These are phyloP conservation scores for Globisporangium paddicum DNA, from an alignment of 352 stramenopile species.

Conservation along the genomic window DNA sequence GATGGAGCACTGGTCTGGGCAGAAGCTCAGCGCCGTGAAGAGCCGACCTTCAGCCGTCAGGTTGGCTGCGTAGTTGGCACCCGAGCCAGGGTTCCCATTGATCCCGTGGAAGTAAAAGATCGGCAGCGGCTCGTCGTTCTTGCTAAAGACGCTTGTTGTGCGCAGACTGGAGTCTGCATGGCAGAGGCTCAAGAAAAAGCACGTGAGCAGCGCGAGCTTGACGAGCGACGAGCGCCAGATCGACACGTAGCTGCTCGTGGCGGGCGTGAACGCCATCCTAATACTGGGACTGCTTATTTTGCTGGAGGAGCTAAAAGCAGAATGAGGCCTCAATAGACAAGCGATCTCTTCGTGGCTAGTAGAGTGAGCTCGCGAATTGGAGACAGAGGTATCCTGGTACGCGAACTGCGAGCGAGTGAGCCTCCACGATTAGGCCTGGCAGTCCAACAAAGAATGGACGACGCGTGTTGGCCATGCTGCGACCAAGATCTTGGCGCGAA, in stretches of 20 bases:
- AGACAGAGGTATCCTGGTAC: too few relatives aligned
- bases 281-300: too few relatives aligned
- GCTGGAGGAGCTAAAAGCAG: too few relatives aligned
- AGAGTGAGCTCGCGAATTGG: too few relatives aligned
- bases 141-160: neutral
- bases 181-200: neutral
- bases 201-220: neutral
- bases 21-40: slow-evolving; percentile 38
- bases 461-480: too few relatives aligned
- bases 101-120: slow-evolving; percentile 51
- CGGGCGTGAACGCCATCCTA: neutral
- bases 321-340: too few relatives aligned
- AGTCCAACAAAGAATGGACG: too few relatives aligned
- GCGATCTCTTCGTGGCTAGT: too few relatives aligned
- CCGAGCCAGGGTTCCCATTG: slow-evolving; percentile 17
- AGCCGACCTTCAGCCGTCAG: slow-evolving; percentile 22
- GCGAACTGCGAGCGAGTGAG: too few relatives aligned
- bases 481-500: too few relatives aligned
- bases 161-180: neutral
- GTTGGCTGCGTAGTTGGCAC: slow-evolving; percentile 24
- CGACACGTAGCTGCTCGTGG: neutral
- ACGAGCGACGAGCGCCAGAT: neutral
- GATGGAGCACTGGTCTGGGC: slow-evolving; percentile 25
- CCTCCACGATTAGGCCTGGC: too few relatives aligned
- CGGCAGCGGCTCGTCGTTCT: slow-evolving; percentile 7